These are phyloP conservation scores for Graphilbum sp. DNA, from an alignment of 2,329 filamentous ascomycete species.

Conservation along the genomic window DNA sequence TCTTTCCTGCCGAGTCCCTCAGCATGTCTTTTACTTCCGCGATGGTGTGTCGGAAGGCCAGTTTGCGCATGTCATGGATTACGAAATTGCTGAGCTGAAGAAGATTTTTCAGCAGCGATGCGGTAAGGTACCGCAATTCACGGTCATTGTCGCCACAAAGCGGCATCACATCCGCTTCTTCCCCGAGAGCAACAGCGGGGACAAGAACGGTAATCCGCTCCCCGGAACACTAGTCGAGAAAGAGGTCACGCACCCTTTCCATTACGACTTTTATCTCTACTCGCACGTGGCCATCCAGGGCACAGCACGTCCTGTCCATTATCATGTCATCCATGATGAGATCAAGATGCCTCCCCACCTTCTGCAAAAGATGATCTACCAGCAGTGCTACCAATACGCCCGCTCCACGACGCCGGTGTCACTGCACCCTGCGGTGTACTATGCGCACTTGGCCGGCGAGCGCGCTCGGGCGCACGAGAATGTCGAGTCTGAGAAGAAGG, in stretches of 20 bases:
- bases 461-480: slow-evolving; percentile 64
- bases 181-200: slow-evolving; percentile 38
- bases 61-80: slow-evolving; percentile 60
- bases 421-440: slow-evolving; percentile 80
- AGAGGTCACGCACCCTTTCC: slow-evolving; percentile 79
- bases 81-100: slow-evolving; percentile 64
- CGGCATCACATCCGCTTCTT: slow-evolving; percentile 91
- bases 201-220: slow-evolving; percentile 65
- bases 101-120: slow-evolving; percentile 27
- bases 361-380: slow-evolving; percentile 79
- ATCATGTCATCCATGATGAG: slow-evolving; percentile 79
- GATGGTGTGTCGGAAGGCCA: slow-evolving; percentile 86
- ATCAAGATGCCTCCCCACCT: slow-evolving; percentile 47
- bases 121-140: slow-evolving; percentile 42
- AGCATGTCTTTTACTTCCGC: slow-evolving; percentile 79
- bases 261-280: slow-evolving; percentile 68
- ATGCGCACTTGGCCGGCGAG: slow-evolving; percentile 75
- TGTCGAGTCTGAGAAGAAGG: slow-evolving; percentile 25
- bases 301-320: slow-evolving; percentile 82
- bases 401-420: slow-evolving; percentile 88
- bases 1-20: slow-evolving; percentile 35
- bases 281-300: slow-evolving; percentile 70
- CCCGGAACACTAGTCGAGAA: slow-evolving; percentile 78
- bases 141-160: slow-evolving; percentile 80
- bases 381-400: slow-evolving; percentile 87